Evolutionary conservation across 2,329 filamentous ascomycete genomes (phyloP), one percentile per base, ranked within the genome.

Genomic region (Myriosclerotinia curreyana): DNA sequence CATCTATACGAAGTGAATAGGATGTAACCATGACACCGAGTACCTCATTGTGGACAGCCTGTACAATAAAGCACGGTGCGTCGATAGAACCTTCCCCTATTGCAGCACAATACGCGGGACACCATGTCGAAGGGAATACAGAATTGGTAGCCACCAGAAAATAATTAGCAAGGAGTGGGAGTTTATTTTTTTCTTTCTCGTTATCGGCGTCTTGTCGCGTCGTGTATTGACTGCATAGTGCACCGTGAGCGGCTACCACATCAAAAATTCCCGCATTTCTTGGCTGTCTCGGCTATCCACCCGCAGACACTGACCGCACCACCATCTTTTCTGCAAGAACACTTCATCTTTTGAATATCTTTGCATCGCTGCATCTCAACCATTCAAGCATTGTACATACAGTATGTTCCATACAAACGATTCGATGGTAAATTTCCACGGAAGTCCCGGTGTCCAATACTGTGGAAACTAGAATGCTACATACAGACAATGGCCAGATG

Each of bases 311-410:
- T 25, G n/a, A n/a, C 38, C 54, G n/a, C 55, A 58, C 42, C 42
- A 36, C 55, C 55, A 59, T 59, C 42, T 59, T 59, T 59, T 59
- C 55, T 59, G 55, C 55, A 59, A 48, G 55, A 59, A 59, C 55
- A 59, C 55, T 59, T 59, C 55, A 59, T 59, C 28, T 25, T 58
- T 58, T 31, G 28, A 31, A 31, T 31, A 2, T 31, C 5, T 6
- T 31, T 31, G 28, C 53, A 28, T 42, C 36, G 22, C 25, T 59
- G 55, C 55, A 59, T 59, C n/a, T 20, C 14, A 9, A 36, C 42
- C 28, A 48, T 15, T 46, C 28, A 48, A 12, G 20, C 12, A 58
- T 9, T 22, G n/a, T 34, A 22, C 12, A 4, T 25, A 22, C 44
- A 25, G 12, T 46, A 17, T 1, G 9, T 42, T 9, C 4, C 9